Percentiles rank a stretch among this genome's conserved stretches.
Evolutionary conservation across 192 early-diverging fungal genomes (phyloP).

Genomic region (Spizellomyces sp.): DNA sequence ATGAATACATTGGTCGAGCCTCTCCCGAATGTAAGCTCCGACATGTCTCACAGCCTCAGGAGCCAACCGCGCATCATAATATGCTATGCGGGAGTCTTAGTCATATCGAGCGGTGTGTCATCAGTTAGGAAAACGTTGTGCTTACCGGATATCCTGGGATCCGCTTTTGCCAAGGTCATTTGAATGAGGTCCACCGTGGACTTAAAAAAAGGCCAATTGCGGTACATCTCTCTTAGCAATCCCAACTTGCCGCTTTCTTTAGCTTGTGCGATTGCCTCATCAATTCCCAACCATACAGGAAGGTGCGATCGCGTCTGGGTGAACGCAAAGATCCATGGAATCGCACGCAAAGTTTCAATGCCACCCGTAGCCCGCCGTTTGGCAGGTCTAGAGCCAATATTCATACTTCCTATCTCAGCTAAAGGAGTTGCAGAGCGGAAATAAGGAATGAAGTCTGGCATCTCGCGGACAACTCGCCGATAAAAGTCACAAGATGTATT

Average conservation of each 20-base stretch:
- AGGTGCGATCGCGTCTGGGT: constrained; percentile 37
- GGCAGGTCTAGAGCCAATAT: constrained; percentile 39
- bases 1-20: constrained; percentile 12
- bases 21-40: constrained; percentile 27
- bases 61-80: constrained; percentile 35
- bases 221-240: constrained; percentile 36
- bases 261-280: constrained; percentile 22
- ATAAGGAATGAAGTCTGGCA: constrained; percentile 33
- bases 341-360: constrained; percentile 39
- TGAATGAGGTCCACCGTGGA: constrained; percentile 33
- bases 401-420: constrained; percentile 34
- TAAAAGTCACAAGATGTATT: constrained; percentile 35
- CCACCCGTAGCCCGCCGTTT: constrained; percentile 34
- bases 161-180: constrained; percentile 35
- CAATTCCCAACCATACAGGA: constrained; percentile 42
- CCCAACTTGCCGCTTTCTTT: constrained; percentile 31
- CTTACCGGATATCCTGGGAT: constrained; percentile 22
- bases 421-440: constrained; percentile 35
- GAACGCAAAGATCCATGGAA: constrained; percentile 47
- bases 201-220: constrained; percentile 43
- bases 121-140: not conserved
- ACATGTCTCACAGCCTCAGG: constrained; percentile 11
- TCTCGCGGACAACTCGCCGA: constrained; percentile 33
- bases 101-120: not conserved
- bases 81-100: constrained; percentile 2